These are phyloP conservation scores for Tolypocladium tropicale DNA, from an alignment of 2,329 filamentous ascomycete genomes.

Conservation along the genomic window DNA sequence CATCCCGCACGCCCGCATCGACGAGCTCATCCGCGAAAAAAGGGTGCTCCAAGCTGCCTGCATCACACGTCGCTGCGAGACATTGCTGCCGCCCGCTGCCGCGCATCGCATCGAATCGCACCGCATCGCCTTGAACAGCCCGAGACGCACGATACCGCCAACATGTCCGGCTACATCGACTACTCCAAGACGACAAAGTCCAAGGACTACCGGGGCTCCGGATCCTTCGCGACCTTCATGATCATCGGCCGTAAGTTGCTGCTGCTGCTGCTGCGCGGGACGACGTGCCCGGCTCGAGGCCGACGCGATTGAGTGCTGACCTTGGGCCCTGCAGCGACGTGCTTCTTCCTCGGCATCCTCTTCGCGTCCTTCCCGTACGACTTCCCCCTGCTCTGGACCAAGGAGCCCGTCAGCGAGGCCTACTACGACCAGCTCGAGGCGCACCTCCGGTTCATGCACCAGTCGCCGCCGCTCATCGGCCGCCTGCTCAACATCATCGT, in stretches of 20 bases:
- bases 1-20: neutral
- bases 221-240: conserved; percentile 89
- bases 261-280: too few species aligned
- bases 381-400: conserved; percentile 77
- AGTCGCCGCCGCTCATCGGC: conserved; percentile 80
- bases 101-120: neutral
- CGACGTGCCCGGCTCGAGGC: neutral
- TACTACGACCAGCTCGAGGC: conserved; percentile 82
- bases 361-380: conserved; percentile 96
- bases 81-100: neutral
- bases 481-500: conserved; percentile 93
- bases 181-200: conserved; percentile 48
- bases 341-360: conserved; percentile 96
- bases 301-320: neutral
- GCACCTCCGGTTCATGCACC: conserved; percentile 85
- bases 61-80: neutral
- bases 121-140: neutral
- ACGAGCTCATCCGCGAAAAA: neutral
- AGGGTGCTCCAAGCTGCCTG: neutral
- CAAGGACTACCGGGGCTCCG: conserved; percentile 46
- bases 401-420: conserved; percentile 47
- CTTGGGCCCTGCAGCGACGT: conserved; percentile 51
- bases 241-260: conserved; percentile 88
- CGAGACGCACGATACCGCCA: conserved; percentile 5
- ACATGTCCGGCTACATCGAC: conserved; percentile 33